A percentile compares a stretch with the other conserved stretches of the same genome.
These are phyloP conservation scores for Neonectria neomacrospora DNA, from an alignment of 2,329 filamentous ascomycete species.

Conservation along the genomic window DNA sequence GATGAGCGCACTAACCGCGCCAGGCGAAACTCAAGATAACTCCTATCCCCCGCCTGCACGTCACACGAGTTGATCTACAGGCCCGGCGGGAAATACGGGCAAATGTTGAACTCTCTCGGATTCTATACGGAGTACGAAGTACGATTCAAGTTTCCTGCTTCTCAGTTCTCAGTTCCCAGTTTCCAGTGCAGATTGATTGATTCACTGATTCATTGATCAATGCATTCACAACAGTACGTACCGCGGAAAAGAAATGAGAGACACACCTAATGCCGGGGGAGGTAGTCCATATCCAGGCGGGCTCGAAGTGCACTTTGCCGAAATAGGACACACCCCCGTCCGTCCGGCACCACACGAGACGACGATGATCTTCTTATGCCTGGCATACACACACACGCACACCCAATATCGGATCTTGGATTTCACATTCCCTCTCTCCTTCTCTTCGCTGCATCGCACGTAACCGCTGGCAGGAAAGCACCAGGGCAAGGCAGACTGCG, in stretches of 20 bases:
- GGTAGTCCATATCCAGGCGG: background rate
- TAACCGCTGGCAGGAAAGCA: background rate
- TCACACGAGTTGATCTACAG: too few relatives aligned
- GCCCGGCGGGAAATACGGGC: too few relatives aligned
- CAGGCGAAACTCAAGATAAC: too few relatives aligned
- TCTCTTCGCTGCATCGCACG: background rate
- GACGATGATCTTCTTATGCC: background rate
- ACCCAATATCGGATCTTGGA: too few relatives aligned
- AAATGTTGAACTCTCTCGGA: too few relatives aligned
- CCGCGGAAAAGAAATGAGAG: slow-evolving; percentile 2
- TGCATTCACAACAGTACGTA: background rate
- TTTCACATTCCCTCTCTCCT: background rate
- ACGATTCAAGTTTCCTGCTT: background rate
- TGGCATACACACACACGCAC: background rate
- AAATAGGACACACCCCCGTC: slow-evolving; percentile 10
- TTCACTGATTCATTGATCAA: background rate
- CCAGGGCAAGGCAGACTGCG: slow-evolving; percentile 14
- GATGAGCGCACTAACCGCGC: background rate
- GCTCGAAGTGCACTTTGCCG: slow-evolving; percentile 10
- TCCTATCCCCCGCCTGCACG: too few relatives aligned
- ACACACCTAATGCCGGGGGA: too few relatives aligned
- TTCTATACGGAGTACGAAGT: background rate
- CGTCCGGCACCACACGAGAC: slow-evolving; percentile 10
- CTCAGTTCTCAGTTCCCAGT: background rate
- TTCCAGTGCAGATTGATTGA: background rate